Evolutionary conservation across 345 rosid species (phyloP), one percentile per base, ranked within the genome.

Genomic region (thale cress (Arabidopsis thaliana)): DNA sequence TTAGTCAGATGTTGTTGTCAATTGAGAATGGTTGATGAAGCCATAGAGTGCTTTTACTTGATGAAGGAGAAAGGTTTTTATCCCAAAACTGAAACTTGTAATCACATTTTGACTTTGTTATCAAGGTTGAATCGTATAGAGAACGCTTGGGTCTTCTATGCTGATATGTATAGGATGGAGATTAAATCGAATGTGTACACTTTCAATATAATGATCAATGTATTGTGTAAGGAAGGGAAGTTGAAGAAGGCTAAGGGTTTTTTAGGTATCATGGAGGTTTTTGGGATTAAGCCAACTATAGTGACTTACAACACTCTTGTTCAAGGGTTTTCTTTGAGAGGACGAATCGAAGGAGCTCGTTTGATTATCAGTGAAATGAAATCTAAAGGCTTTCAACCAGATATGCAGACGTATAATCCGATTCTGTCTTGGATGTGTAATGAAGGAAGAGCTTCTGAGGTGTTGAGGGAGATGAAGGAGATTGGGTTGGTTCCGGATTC

Each of bases 81-180:
- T 80, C 96, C 97, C 0, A 89, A 79, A 79, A 83, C 69, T 34
- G 93, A 91, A 69, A 87, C 94, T 51, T 93, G 94, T 72, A 93
- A 93, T 64, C 66, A 48, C 46, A 79, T 87, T 83, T 67, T 95
- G 80, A 89, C 86, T 79, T 63, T 86, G 81, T 82, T 87, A 33
- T 62, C 88, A 68, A 92, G 71, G 83, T 79, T 86, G 84, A 86
- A 85, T 65, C 70, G 81, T 60, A 81, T 79, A 7, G 87, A 88
- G 77, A 65, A 45, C 2, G 96, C 91, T 0, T 89, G 99, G 97
- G 85, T 88, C 76, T 71, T 92, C 77, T 92, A 87, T 65, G 97
- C 99, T n/a, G 95, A 95, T 82, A 92, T 95, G 97, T 92, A 84
- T 63, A 87, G 88, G 83, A 80, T 87, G 90, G 83, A 83, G 87